Evolutionary conservation across 257 asterid species (phyloP).

Genomic region (Plectranthus barbatus): DNA sequence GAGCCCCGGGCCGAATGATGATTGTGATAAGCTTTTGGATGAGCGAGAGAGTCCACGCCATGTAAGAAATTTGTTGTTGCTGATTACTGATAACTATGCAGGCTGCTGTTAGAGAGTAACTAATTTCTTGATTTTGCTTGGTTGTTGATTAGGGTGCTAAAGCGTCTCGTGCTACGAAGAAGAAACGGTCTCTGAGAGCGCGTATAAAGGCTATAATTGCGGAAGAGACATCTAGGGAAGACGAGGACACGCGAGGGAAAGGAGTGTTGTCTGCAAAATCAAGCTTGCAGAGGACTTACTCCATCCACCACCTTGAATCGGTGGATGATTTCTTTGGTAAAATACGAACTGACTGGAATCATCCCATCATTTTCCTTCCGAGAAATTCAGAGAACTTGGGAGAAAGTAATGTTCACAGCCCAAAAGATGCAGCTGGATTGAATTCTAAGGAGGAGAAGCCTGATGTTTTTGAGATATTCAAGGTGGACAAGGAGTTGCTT

Average conservation of each 20-base stretch:
- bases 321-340: constrained; percentile 22
- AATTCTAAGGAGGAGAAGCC: constrained; percentile 2
- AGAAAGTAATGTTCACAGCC: not conserved
- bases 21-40: constrained; percentile 28
- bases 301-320: constrained; percentile 57
- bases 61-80: constrained; percentile 24
- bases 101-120: not conserved
- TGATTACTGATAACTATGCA: not conserved
- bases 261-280: constrained; percentile 18
- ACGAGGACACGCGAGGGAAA: not conserved
- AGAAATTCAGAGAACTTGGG: constrained; percentile 13
- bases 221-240: constrained; percentile 29
- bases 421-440: constrained; percentile 11
- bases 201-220: constrained; percentile 48
- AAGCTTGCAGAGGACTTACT: constrained; percentile 41
- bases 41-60: constrained; percentile 25
- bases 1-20: constrained; percentile 27
- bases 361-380: constrained; percentile 31
- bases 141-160: constrained; percentile 29
- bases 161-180: constrained; percentile 16
- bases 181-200: constrained; percentile 49
- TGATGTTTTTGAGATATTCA: constrained; percentile 38
- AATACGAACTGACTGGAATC: constrained; percentile 31
- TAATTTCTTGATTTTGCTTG: not conserved
- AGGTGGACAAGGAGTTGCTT: constrained; percentile 44